Base-by-base conservation (phyloP, 495 filamentous ascomycete genomes). In the Podospora anserina region DNA sequence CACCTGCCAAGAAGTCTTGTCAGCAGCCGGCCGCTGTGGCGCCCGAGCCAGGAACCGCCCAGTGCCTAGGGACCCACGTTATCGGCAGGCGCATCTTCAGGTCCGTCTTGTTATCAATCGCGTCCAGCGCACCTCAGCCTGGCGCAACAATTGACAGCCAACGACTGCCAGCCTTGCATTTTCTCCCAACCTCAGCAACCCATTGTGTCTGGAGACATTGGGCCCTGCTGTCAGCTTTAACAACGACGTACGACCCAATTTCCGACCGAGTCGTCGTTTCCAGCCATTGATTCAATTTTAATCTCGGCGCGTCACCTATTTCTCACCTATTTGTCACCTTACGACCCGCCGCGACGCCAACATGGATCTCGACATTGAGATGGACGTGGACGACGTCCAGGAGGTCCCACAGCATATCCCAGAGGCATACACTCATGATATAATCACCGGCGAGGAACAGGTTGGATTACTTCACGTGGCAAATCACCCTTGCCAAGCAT, bases 341-440 rank as follows among this genome's bases (percentile, higher is more conserved):
- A 58, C 16, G 3, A 19, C 55, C 4, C 5, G 18, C 55, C 55
- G 55, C 55, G 16, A 20, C 32, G 11, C 61, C 57, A 74, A 74
- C 61, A 91, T 91, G 89, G 91, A 94, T 76, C 88, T 92, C 64
- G 91, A 93, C 61, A 90, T 93, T 77, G 91, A 93, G 63, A 85
- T 85, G 82, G 82, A 82, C 63, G 77, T 92, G 63, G 88, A 87
- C 68, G 77, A 82, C 72, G 75, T 77, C 56, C 75, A 79, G 18
- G 77, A 81, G 20, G 78, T 81, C 54, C 72, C 80, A 6, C 74
- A 71, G 23, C 39, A 49, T 2, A 72, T 83, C 15, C 77, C 76
- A 32, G 82, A 84, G 18, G 79, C 82, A 15, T 83, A 83, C 76
- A 68, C 73, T 77, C 70, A 83, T 74, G 75, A 85, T 78, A 72